Evolutionary conservation across 306 rosid species (phyloP), one percentile per base, ranked within the genome.

Genomic region (Crataegus laevigata): DNA sequence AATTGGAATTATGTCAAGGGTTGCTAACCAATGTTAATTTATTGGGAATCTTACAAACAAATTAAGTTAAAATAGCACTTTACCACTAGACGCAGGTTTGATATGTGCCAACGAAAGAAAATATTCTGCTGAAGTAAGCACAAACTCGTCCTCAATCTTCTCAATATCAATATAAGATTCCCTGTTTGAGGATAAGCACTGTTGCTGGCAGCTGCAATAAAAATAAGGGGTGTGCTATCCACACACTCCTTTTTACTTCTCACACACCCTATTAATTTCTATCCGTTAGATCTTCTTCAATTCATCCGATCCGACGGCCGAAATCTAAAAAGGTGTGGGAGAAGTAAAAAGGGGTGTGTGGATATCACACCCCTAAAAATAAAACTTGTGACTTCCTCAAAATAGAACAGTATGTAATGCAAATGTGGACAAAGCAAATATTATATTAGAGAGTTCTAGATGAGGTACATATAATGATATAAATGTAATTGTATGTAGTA

Each of bases 81-180:
- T 85, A 90, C 98, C 97, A 71, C 90, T 74, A 79, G 75, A 89
- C 76, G 86, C 77, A 90, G 91, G 86, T 75, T 85, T 90, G 67
- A 91, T 85, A 80, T 92, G 87, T 81, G 83, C 87, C 63, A 88
- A 66, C 2, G 96, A 88, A 71, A 94, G 96, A 82, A 82, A 81
- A 87, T 87, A 89, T 82, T 91, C 97, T 42, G 97, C 97, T 25
- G 91, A 91, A 38, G 97, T 84, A 70, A 94, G 91, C 75, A 90
- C 86, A 85, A 79, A 91, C 78, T 94, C 97, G 19, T 90, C 76
- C 85, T 94, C 96, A 63, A 94, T 90, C 78, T 86, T 86, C 86
- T 90, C 89, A 9, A 91, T 80, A 83, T 86, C 91, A 71, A 91
- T 74, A 59, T 84, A 77, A 9, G 82, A 82, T 66, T 80, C 89